Percentiles rank a stretch among this genome's conserved stretches.
Evolutionary conservation across 192 early-diverging fungal genomes (phyloP).

Genomic region (Oehlia diaphana): DNA sequence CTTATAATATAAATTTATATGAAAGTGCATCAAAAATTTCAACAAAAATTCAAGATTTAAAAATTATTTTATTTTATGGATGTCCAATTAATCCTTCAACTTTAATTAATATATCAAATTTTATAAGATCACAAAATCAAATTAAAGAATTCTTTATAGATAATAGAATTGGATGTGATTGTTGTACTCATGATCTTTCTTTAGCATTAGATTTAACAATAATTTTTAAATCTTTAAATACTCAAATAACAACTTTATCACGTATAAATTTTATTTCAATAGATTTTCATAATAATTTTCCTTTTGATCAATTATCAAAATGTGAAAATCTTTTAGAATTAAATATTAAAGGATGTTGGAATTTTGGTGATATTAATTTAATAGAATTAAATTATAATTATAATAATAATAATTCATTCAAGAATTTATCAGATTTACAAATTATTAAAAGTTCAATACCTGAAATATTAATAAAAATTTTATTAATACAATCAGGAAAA

Average conservation of each 20-base stretch:
- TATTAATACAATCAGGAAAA: background rate
- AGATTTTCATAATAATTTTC: background rate
- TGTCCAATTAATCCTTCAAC: background rate
- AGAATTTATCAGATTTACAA: background rate
- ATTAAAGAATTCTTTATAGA: background rate
- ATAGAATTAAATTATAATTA: background rate
- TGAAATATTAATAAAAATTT: background rate
- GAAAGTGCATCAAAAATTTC: background rate
- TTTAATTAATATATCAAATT: background rate
- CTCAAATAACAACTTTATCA: background rate
- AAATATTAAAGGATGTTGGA: background rate
- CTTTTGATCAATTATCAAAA: background rate
- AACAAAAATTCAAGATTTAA: background rate
- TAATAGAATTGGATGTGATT: background rate
- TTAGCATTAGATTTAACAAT: background rate
- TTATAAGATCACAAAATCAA: background rate
- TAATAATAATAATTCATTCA: background rate
- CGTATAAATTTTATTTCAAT: background rate
- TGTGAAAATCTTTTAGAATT: background rate
- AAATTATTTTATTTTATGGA: background rate
- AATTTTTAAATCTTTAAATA: background rate
- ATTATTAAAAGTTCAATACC: background rate
- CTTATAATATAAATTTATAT: background rate
- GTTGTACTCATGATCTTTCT: background rate
- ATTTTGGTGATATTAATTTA: background rate